Evolutionary conservation across 257 asterid genomes (phyloP), one percentile per base, ranked within the genome.

Genomic region (Fraxinus quadrangulata): DNA sequence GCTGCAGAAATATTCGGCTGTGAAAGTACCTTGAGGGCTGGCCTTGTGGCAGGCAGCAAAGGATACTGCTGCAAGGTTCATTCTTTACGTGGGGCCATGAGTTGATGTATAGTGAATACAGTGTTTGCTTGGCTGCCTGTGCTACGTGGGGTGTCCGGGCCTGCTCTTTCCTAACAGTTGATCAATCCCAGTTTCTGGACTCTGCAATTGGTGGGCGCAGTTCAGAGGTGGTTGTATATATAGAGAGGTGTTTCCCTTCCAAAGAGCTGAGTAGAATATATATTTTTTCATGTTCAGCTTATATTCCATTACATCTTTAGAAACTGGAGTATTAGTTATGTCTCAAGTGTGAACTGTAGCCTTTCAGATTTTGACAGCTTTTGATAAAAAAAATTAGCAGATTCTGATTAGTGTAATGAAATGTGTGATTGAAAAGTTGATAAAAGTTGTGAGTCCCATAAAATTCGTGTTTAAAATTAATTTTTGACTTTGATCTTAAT

Each of bases 141-240:
- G 81, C 75, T 42, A 2, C 54, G 40, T 16, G 73, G 69, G 87
- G 65, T 78, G 82, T 68, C 81, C 30, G 71, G 88, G 83, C 82
- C 85, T 73, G 87, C 83, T 79, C 83, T 82, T 85, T 74, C 80
- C 96, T 90, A 88, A 88, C 94, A 82, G 84, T 78, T 83, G 85
- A 79, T 90, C 72, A 59, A 85, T 81, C 78, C 8, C 80, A 47
- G 36, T 56, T 75, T 80, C 83, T 79, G 87, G 83, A 77, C 85
- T 71, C 85, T 76, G 77, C 82, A 71, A 75, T 78, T 78, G 73
- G 59, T 77, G 19, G 86, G 90, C 49, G 78, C 85, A 37, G 87
- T 86, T 81, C 78, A 75, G 88, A 83, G 79, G 51, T 42, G 1
- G 72, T 84, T 90, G 88, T 90, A 86, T 85, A 89, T 88, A 89